phyloP scores from a whole-genome alignment of 2,329 filamentous ascomycete species.

The Aspergillus sojae region DNA sequence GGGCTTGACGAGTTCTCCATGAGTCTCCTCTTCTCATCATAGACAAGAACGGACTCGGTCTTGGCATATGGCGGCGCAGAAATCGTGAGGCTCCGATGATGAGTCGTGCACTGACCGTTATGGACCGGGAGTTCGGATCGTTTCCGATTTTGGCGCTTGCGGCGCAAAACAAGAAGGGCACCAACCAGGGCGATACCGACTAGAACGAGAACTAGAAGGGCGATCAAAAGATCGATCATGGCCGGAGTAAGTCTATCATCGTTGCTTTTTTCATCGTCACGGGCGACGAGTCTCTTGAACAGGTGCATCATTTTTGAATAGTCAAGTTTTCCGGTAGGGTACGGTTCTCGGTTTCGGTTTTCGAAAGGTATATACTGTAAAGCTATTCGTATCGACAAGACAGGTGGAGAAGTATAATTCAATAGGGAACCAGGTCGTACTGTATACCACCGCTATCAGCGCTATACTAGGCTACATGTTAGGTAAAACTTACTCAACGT shows the following conservation, averaged over 20 bases:
- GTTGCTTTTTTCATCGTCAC: conserved; percentile 50
- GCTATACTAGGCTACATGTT: neutral
- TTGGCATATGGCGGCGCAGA: conserved; percentile 54
- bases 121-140: conserved; percentile 66
- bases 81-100: conserved; percentile 61
- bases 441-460: neutral
- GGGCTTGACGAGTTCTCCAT: conserved; percentile 74
- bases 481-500: conserved; percentile 15
- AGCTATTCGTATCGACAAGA: conserved; percentile 6
- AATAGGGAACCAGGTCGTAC: conserved; percentile 16
- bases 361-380: conserved; percentile 9
- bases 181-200: conserved; percentile 69
- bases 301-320: conserved; percentile 34
- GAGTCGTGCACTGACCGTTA: conserved; percentile 57
- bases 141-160: conserved; percentile 58
- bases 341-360: conserved; percentile 1
- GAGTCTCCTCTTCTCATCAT: conserved; percentile 78
- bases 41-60: conserved; percentile 73
- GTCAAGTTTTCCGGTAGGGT: conserved; percentile 5
- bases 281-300: conserved; percentile 52
- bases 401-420: conserved; percentile 8
- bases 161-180: conserved; percentile 72
- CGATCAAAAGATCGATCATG: conserved; percentile 76
- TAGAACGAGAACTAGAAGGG: conserved; percentile 76
- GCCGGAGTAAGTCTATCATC: conserved; percentile 57